Evolutionary conservation across 2,329 filamentous ascomycete species (phyloP), one percentile per base, ranked within the genome.

Genomic region (Periconia sp.): DNA sequence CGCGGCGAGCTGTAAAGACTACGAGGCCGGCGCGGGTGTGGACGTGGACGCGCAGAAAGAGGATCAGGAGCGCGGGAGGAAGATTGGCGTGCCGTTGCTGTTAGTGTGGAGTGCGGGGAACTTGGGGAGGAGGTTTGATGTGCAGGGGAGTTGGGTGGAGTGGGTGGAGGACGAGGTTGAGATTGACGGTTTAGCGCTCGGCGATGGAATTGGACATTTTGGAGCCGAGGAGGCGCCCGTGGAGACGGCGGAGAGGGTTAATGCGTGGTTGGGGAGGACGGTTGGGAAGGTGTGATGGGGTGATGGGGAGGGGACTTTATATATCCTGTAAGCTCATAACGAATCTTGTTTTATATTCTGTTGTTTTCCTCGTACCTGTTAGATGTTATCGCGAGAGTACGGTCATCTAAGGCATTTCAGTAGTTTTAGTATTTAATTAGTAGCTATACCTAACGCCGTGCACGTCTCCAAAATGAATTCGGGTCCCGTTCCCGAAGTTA

Each of bases 1-100:
- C 11, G 75, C 79, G 54, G 76, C 75, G 0, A 81, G 79, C 71
- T 84, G 81, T 55, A 76, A 85, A 56, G 83, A 85, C 58, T 86
- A 85, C 55, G 71, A 81, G 11, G 82, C 82, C 0, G 76, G 75
- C 6, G 80, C 79, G 14, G 79, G 76, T 0, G 60, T 82, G 20
- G 83, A 85, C 64, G 61, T 85, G 6, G 78, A 82, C 1, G 77
- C 80, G 61, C 75, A 81, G 41, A 74, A 75, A 52, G 65, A 70
- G 18, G 81, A 85, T 62, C 53, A 78, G 46, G 61, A 70, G 7
- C 64, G 67, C 1, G 79, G 78, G 0, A 73, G 71, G 55, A 74
- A 75, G 64, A 76, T 85, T 6, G 58, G 64, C 15, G 76, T 74
- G 45, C 80, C 81, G 1, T 27, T 85, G 35, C 68, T 76, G 46